phyloP scores from a whole-genome alignment of 306 rosid genomes.

The Cucurbita argyrosperma region DNA sequence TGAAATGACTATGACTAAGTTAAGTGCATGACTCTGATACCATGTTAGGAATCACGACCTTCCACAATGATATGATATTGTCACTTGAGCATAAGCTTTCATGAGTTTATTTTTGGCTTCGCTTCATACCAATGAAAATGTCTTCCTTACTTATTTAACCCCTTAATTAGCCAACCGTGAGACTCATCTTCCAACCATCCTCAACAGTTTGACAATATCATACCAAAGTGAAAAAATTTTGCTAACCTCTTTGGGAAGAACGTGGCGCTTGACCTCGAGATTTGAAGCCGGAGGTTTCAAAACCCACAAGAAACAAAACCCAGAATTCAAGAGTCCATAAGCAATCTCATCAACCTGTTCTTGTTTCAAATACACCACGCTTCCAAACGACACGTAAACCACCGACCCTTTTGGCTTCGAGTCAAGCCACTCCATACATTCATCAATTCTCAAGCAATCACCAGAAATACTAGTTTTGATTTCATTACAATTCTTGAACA shows the following conservation, averaged over 20 bases:
- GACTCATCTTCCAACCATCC: too few species aligned
- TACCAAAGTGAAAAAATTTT: too few species aligned
- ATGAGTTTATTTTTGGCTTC: too few species aligned
- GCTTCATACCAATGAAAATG: too few species aligned
- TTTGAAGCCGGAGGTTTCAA: constrained; percentile 13
- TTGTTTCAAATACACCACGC: constrained; percentile 16
- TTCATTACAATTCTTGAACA: constrained; percentile 6
- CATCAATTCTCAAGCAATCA: constrained; percentile 9
- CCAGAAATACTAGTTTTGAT: background rate
- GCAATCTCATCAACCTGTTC: constrained; percentile 27
- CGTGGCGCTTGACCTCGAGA: background rate
- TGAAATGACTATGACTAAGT: too few species aligned
- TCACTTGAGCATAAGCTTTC: too few species aligned
- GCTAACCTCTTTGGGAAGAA: constrained; percentile 9
- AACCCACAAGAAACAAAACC: constrained; percentile 23
- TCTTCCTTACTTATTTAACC: too few species aligned
- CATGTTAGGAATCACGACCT: too few species aligned
- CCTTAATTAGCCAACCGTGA: too few species aligned
- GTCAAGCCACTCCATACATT: constrained; percentile 18
- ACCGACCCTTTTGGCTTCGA: constrained; percentile 10
- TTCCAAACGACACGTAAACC: constrained; percentile 28
- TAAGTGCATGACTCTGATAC: too few species aligned
- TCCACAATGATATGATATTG: too few species aligned
- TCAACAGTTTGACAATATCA: too few species aligned
- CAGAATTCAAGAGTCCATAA: constrained; percentile 9